Percentiles rank a stretch among this genome's conserved stretches.
phyloP scores from a whole-genome alignment of 441 rosid species.

The Populus hybrid region DNA sequence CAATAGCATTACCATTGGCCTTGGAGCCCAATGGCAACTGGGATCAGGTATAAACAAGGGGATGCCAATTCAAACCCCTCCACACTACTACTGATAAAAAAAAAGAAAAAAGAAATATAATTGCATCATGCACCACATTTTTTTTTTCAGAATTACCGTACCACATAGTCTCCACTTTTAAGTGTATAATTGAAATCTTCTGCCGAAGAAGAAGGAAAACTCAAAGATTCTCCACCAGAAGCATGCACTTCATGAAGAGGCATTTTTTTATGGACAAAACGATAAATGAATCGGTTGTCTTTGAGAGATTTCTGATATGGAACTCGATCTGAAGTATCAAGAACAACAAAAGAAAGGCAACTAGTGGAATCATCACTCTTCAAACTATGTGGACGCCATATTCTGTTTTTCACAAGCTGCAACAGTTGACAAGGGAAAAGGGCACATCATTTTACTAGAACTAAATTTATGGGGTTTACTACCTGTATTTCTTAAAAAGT shows the following conservation, averaged over 20 bases:
- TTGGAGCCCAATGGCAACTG: background rate
- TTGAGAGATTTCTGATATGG: slow-evolving; percentile 42
- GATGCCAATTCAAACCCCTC: background rate
- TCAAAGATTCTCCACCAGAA: slow-evolving; percentile 36
- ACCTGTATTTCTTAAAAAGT: background rate
- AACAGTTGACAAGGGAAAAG: slow-evolving; percentile 18
- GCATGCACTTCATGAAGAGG: slow-evolving; percentile 28
- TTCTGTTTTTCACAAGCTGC: slow-evolving; percentile 63
- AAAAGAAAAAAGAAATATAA: background rate
- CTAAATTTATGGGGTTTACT: background rate
- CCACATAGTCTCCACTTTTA: slow-evolving; percentile 90
- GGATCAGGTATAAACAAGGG: background rate
- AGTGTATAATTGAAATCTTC: slow-evolving; percentile 62
- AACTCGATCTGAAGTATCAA: slow-evolving; percentile 52
- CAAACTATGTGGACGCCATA: slow-evolving; percentile 48
- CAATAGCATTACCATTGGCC: background rate
- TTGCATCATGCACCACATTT: slow-evolving; percentile 3
- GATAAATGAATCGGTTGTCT: slow-evolving; percentile 65
- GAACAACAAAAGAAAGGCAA: slow-evolving; percentile 75
- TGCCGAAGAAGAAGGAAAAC: slow-evolving; percentile 25
- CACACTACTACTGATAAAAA: too few species aligned
- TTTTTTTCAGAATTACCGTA: slow-evolving; percentile 26
- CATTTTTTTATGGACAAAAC: slow-evolving; percentile 54
- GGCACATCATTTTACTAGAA: slow-evolving; percentile 5
- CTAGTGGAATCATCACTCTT: slow-evolving; percentile 40